Conservation (phyloP, 495 filamentous ascomycete species). For the Niebla homalea region DNA sequence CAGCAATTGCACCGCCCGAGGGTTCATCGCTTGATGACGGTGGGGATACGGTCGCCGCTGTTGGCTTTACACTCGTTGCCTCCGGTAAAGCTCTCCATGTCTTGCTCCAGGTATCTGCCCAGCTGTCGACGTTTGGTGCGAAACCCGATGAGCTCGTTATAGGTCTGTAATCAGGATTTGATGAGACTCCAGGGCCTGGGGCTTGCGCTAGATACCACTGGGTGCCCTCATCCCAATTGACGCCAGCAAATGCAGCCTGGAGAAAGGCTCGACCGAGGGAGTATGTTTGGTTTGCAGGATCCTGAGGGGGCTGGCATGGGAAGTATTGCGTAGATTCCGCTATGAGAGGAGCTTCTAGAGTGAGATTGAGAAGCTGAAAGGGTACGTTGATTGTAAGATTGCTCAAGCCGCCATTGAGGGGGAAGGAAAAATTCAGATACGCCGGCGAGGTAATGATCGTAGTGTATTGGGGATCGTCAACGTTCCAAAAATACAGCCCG, state of each 20-base stretch:
- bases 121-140: constrained; percentile 3
- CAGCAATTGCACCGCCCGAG: constrained; percentile 19
- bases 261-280: constrained; percentile 41
- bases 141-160: too few species aligned
- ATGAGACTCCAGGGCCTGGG: constrained; percentile 27
- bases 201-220: constrained; percentile 37
- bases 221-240: constrained; percentile 27
- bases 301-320: constrained; percentile 29
- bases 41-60: constrained; percentile 5
- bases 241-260: constrained; percentile 42
- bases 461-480: constrained; percentile 23
- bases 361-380: constrained; percentile 39
- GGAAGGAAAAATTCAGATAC: constrained; percentile 15
- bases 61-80: constrained; percentile 4
- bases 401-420: constrained; percentile 1
- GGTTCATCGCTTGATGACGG: constrained; percentile 8
- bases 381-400: constrained; percentile 39
- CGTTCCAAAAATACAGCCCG: constrained; percentile 40
- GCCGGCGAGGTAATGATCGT: not conserved
- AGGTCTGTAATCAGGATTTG: constrained; percentile 8
- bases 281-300: constrained; percentile 11
- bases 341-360: constrained; percentile 34
- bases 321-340: constrained; percentile 33
- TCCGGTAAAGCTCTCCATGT: constrained; percentile 23
- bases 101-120: constrained; percentile 26